phyloP scores from a whole-genome alignment of 2,329 filamentous ascomycete genomes.

The Xylariomycetidae sp. region DNA sequence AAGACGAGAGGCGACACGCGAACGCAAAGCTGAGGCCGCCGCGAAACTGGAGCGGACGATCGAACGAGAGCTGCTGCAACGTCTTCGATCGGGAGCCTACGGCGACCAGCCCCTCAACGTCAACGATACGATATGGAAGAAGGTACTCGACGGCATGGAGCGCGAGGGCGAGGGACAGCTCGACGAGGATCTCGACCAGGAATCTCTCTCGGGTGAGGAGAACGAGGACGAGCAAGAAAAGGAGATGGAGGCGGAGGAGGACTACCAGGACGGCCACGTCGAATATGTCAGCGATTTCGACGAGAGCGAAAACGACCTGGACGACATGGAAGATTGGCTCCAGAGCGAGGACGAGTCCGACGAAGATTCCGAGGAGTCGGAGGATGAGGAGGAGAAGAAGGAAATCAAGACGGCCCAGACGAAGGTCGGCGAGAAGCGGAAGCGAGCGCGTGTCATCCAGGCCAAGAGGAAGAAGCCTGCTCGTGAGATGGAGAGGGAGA shows the following conservation, averaged over 20 bases:
- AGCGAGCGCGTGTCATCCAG: conserved; percentile 32
- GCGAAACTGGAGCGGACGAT: conserved; percentile 96
- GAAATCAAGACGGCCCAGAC: conserved; percentile 49
- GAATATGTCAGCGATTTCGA: conserved; percentile 93
- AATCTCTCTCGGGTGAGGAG: too few relatives aligned
- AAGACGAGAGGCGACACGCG: conserved; percentile 68
- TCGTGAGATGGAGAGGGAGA: too few relatives aligned
- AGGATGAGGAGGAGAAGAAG: conserved; percentile 57
- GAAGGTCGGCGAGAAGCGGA: conserved; percentile 44
- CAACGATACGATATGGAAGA: conserved; percentile 94
- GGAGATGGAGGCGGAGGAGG: conserved; percentile 64
- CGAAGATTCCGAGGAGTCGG: too few relatives aligned
- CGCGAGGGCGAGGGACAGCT: conserved; percentile 75
- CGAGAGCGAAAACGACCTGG: conserved; percentile 73
- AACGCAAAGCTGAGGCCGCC: conserved; percentile 72
- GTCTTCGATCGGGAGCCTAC: conserved; percentile 87
- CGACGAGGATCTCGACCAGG: conserved; percentile 84
- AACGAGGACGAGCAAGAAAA: conserved; percentile 65
- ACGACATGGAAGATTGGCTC: conserved; percentile 88
- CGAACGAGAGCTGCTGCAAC: conserved; percentile 88
- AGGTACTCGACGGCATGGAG: conserved; percentile 88
- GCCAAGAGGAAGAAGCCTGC: conserved; percentile 52
- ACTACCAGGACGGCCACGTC: conserved; percentile 72
- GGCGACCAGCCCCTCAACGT: conserved; percentile 93
- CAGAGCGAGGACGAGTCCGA: too few relatives aligned